Evolutionary conservation across 805 yeast genomes (phyloP).

Genomic region (Maudiozyma barnettii): DNA sequence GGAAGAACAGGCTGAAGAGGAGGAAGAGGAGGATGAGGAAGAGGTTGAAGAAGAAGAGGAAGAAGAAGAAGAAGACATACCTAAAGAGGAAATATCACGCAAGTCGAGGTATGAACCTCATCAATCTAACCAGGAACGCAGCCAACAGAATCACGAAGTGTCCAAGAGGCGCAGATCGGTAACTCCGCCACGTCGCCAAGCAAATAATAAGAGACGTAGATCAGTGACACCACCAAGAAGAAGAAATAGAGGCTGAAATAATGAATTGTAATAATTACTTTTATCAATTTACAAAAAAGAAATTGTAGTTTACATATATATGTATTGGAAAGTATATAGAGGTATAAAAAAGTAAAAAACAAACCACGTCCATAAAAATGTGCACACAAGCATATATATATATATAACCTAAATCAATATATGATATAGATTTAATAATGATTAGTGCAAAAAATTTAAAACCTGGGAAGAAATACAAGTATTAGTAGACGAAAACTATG

Average conservation of each 20-base stretch:
- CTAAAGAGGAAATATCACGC: slow-evolving; percentile 8
- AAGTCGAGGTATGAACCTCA: slow-evolving; percentile 4
- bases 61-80: slow-evolving; percentile 5
- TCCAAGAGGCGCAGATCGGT: slow-evolving; percentile 7
- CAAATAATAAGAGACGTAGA: background rate
- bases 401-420: too few species aligned
- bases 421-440: too few species aligned
- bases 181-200: slow-evolving; percentile 13
- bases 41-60: slow-evolving; percentile 8
- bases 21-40: slow-evolving; percentile 11
- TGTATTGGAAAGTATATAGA: background rate
- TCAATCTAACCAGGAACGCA: background rate
- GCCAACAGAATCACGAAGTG: background rate
- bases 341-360: background rate
- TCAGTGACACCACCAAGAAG: slow-evolving; percentile 17
- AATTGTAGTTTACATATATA: too few species aligned
- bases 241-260: background rate
- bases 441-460: background rate
- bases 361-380: too few species aligned
- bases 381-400: too few species aligned
- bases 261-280: background rate
- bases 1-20: slow-evolving; percentile 1
- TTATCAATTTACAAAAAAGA: too few species aligned
- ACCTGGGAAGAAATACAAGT: background rate
- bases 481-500: background rate